These are phyloP conservation scores for Lichtheimia ornata DNA, from an alignment of 371 early-diverging fungal genomes.

Conservation along the genomic window DNA sequence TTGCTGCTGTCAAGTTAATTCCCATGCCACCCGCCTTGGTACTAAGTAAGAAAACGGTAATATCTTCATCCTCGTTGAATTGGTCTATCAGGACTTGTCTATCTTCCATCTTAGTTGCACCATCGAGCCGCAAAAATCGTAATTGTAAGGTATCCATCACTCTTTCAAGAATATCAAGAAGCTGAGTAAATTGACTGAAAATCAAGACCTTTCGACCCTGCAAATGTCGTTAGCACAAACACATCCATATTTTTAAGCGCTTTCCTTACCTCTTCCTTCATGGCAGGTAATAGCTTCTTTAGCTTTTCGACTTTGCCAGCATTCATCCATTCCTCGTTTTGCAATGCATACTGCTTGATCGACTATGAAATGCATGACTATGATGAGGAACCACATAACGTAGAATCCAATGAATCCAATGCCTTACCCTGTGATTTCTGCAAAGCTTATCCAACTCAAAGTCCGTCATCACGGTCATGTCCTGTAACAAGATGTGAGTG, in stretches of 20 bases:
- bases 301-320: slow-evolving; percentile 76
- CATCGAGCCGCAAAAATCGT: slow-evolving; percentile 64
- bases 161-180: slow-evolving; percentile 61
- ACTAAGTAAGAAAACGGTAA: slow-evolving; percentile 83
- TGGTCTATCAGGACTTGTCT: slow-evolving; percentile 80
- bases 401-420: neutral
- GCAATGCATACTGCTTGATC: slow-evolving; percentile 54
- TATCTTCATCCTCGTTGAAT: slow-evolving; percentile 63
- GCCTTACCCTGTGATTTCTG: slow-evolving; percentile 54
- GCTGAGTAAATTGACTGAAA: slow-evolving; percentile 84
- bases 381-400: too few species aligned
- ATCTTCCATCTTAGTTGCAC: slow-evolving; percentile 64
- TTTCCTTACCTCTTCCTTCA: slow-evolving; percentile 42
- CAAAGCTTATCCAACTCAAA: slow-evolving; percentile 82
- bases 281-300: slow-evolving; percentile 58
- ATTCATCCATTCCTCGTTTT: slow-evolving; percentile 70
- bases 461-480: slow-evolving; percentile 85
- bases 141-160: slow-evolving; percentile 52
- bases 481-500: slow-evolving; percentile 24
- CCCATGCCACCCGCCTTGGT: slow-evolving; percentile 94
- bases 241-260: neutral
- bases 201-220: slow-evolving; percentile 71
- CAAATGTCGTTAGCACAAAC: neutral
- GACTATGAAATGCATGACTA: slow-evolving; percentile 22
- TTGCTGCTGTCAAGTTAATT: slow-evolving; percentile 90